A percentile compares a stretch with the other conserved stretches of the same genome.
Conservation (phyloP, 2,329 filamentous ascomycete genomes). For the Neopestalotiopsis sp. region DNA sequence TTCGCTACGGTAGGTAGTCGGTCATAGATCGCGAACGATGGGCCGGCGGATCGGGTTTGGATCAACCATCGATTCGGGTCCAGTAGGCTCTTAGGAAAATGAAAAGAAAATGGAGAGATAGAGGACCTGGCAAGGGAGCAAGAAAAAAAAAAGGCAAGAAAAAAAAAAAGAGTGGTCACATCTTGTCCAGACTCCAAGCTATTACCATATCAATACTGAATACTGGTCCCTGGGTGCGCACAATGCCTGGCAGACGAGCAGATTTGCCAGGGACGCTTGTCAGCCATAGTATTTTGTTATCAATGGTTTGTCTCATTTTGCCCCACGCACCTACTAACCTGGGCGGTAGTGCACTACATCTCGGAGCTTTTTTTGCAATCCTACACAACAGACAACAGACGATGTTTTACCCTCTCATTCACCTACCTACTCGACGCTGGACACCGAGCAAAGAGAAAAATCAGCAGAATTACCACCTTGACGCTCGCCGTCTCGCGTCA, state of each 20-base stretch:
- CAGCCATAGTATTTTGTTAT: background rate
- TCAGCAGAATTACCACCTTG: background rate
- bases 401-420: background rate
- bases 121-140: background rate
- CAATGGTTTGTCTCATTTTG: slow-evolving; percentile 1
- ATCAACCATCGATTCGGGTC: background rate
- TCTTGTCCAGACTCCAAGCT: background rate
- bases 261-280: background rate
- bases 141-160: background rate
- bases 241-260: background rate
- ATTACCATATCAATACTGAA: background rate
- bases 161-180: background rate
- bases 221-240: background rate
- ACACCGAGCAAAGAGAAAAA: background rate
- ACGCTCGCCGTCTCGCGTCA: background rate
- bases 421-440: background rate
- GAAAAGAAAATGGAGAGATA: background rate
- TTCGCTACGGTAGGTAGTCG: too few relatives aligned
- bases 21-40: slow-evolving; percentile 9
- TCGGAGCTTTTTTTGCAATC: background rate
- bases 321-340: background rate
- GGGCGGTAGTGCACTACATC: background rate
- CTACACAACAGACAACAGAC: background rate
- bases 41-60: slow-evolving; percentile 13
- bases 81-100: background rate